Conservation (phyloP, 352 stramenopile genomes). For the Phytophthora cactorum region DNA sequence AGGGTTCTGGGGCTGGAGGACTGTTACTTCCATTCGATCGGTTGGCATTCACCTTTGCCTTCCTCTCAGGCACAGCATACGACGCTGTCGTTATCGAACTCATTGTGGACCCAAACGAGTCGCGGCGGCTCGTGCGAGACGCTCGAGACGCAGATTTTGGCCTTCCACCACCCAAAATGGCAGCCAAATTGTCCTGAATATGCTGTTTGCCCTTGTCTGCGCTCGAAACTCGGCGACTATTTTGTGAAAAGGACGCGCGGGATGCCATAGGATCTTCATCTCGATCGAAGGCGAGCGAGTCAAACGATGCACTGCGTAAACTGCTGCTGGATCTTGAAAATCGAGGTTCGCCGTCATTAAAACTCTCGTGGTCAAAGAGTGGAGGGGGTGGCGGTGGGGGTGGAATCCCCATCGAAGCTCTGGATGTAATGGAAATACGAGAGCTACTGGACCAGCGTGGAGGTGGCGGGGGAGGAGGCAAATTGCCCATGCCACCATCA, state of each 20-base stretch:
- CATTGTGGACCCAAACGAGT: slow-evolving; percentile 63
- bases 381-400: slow-evolving; percentile 53
- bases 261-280: slow-evolving; percentile 36
- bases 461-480: slow-evolving; percentile 36
- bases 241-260: slow-evolving; percentile 56
- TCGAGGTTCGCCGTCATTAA: slow-evolving; percentile 38
- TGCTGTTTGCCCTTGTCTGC: slow-evolving; percentile 48
- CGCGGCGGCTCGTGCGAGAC: slow-evolving; percentile 38
- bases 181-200: slow-evolving; percentile 64
- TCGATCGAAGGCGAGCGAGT: slow-evolving; percentile 46
- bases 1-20: slow-evolving; percentile 27
- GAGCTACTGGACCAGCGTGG: slow-evolving; percentile 35
- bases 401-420: slow-evolving; percentile 41
- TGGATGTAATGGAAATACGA: slow-evolving; percentile 37
- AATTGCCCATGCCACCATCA: slow-evolving; percentile 29
- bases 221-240: slow-evolving; percentile 42
- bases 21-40: slow-evolving; percentile 25
- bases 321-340: slow-evolving; percentile 61
- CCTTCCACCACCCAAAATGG: slow-evolving; percentile 64
- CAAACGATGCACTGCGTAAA: slow-evolving; percentile 60
- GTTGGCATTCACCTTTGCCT: slow-evolving; percentile 27
- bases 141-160: slow-evolving; percentile 32
- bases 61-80: slow-evolving; percentile 18
- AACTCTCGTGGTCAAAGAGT: slow-evolving; percentile 36
- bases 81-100: slow-evolving; percentile 38